Evolutionary conservation across 352 stramenopile genomes (phyloP).

Genomic region (Halophytophthora batemanensis): DNA sequence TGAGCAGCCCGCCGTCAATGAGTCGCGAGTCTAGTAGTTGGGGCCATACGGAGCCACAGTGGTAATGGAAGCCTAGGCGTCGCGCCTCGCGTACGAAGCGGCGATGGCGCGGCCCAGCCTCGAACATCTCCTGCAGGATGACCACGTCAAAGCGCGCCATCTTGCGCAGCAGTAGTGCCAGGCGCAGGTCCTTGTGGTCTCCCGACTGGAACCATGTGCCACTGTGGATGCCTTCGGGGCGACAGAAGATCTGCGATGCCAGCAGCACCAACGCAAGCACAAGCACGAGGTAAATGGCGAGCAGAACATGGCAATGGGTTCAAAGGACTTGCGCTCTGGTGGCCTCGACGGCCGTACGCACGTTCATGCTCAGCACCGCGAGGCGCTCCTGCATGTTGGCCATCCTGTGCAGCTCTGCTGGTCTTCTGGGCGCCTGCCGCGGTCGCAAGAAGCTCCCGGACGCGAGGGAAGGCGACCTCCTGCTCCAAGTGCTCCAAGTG

Average conservation of each 20-base stretch:
- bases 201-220: slow-evolving; percentile 61
- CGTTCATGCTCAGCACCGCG: slow-evolving; percentile 69
- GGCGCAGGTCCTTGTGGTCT: slow-evolving; percentile 75
- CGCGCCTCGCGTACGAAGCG: slow-evolving; percentile 52
- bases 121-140: slow-evolving; percentile 81
- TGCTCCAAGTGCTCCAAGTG: neutral
- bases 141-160: slow-evolving; percentile 73
- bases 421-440: neutral
- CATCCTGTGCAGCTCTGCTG: slow-evolving; percentile 11
- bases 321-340: slow-evolving; percentile 1
- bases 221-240: slow-evolving; percentile 75
- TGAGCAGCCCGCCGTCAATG: slow-evolving; percentile 75
- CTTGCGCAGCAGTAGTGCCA: slow-evolving; percentile 66
- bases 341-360: slow-evolving; percentile 16
- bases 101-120: slow-evolving; percentile 52
- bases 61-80: slow-evolving; percentile 65
- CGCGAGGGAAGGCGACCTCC: slow-evolving; percentile 2
- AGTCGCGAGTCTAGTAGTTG: slow-evolving; percentile 42
- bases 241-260: slow-evolving; percentile 61
- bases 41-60: slow-evolving; percentile 75
- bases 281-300: too few species aligned
- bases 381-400: slow-evolving; percentile 42
- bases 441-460: neutral
- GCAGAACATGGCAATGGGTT: too few species aligned
- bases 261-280: neutral